Percentiles rank a stretch among this genome's conserved stretches.
phyloP scores from a whole-genome alignment of 2,329 filamentous ascomycete genomes.

The Cladosporium sp. region DNA sequence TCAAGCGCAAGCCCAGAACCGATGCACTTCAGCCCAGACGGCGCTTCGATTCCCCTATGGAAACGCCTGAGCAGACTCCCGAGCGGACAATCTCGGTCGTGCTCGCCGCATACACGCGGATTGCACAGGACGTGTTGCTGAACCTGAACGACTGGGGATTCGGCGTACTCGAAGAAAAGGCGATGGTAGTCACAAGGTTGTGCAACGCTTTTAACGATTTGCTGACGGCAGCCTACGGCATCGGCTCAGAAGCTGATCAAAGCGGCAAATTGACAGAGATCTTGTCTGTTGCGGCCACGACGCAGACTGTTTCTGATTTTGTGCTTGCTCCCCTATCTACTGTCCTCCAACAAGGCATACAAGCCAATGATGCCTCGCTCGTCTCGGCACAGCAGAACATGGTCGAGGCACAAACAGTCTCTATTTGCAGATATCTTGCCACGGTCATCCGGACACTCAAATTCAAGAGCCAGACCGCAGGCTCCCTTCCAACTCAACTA shows the following conservation, averaged over 20 bases:
- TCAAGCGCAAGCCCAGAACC: constrained; percentile 62
- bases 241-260: constrained; percentile 60
- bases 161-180: constrained; percentile 64
- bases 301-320: constrained; percentile 19
- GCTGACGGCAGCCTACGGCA: constrained; percentile 70
- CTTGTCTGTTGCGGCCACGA: constrained; percentile 67
- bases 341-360: constrained; percentile 8
- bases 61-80: constrained; percentile 69
- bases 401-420: constrained; percentile 11
- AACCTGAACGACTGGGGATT: constrained; percentile 87
- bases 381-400: constrained; percentile 7
- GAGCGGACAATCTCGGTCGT: constrained; percentile 75
- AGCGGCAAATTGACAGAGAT: constrained; percentile 57
- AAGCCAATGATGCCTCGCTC: constrained; percentile 1
- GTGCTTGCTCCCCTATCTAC: constrained; percentile 5
- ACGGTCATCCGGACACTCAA: constrained; percentile 8
- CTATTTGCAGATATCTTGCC: constrained; percentile 10
- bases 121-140: constrained; percentile 80
- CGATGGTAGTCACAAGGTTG: constrained; percentile 67
- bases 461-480: neutral
- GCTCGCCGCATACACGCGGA: constrained; percentile 70
- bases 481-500: constrained; percentile 56
- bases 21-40: constrained; percentile 46
- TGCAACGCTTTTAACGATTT: constrained; percentile 70
- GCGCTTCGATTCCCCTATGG: constrained; percentile 47